These are phyloP conservation scores for Centella asiatica DNA, from an alignment of 129 eudicot genomes.

Conservation along the genomic window DNA sequence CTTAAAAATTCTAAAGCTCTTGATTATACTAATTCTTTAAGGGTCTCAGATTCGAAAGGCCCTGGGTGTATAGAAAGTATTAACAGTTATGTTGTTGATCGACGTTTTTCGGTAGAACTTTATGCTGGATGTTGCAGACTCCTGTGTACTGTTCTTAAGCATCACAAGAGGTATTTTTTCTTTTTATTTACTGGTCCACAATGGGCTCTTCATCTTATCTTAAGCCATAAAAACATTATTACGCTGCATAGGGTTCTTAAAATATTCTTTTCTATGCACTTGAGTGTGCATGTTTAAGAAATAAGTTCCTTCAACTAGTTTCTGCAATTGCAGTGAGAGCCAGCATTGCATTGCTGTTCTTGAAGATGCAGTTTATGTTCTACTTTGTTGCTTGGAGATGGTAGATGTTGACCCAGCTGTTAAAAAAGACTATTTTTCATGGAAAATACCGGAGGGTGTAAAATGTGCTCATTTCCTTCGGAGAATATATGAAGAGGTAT, in stretches of 20 bases:
- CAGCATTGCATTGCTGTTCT: constrained; percentile 52
- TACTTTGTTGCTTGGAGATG: constrained; percentile 76
- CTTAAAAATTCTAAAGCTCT: constrained; percentile 22
- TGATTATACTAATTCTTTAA: constrained; percentile 10
- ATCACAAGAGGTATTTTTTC: constrained; percentile 52
- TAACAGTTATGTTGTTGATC: constrained; percentile 29
- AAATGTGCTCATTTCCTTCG: constrained; percentile 73
- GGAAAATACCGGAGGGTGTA: constrained; percentile 60
- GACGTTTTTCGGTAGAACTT: constrained; percentile 40
- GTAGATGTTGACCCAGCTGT: constrained; percentile 30
- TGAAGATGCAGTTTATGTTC: constrained; percentile 59
- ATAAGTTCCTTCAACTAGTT: not conserved
- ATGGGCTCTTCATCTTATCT: not conserved
- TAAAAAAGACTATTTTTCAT: constrained; percentile 25
- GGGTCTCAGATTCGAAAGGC: constrained; percentile 7
- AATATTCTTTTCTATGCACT: too few species aligned
- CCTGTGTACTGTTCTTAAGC: constrained; percentile 66
- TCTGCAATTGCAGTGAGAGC: constrained; percentile 45
- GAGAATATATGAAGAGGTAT: constrained; percentile 91
- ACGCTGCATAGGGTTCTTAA: too few species aligned
- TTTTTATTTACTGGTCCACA: not conserved
- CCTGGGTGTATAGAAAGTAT: constrained; percentile 11
- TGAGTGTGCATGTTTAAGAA: not conserved
- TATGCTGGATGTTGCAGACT: constrained; percentile 83
- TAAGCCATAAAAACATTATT: not conserved